phyloP scores from a whole-genome alignment of 2,329 filamentous ascomycete species.

The Alternaria sp. region DNA sequence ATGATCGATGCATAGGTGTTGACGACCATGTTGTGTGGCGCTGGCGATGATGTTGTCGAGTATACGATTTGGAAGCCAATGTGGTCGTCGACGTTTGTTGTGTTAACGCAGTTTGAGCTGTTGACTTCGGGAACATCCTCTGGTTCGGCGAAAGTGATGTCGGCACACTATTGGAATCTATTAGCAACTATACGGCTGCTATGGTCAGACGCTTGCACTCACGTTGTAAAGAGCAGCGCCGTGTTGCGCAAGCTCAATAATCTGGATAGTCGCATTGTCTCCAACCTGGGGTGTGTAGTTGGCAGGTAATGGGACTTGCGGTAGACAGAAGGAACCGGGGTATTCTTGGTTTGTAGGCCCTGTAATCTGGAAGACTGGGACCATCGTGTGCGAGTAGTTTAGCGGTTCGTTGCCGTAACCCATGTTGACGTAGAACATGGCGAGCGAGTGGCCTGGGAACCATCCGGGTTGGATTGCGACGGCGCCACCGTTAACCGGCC shows the following conservation, averaged over 20 bases:
- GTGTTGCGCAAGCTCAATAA: constrained; percentile 83
- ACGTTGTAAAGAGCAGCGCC: constrained; percentile 84
- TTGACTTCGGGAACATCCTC: constrained; percentile 78
- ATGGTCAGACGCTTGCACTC: constrained; percentile 41
- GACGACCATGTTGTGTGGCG: constrained; percentile 29
- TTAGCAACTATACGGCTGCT: constrained; percentile 5
- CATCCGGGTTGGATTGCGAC: constrained; percentile 91
- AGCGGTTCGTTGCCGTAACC: constrained; percentile 80
- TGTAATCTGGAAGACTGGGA: constrained; percentile 79
- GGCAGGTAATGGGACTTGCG: constrained; percentile 82
- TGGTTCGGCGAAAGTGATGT: constrained; percentile 88
- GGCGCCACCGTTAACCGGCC: constrained; percentile 88
- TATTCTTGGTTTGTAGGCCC: constrained; percentile 86
- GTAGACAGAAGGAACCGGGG: constrained; percentile 85
- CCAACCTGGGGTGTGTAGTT: constrained; percentile 75
- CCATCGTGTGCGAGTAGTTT: constrained; percentile 88
- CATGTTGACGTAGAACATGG: constrained; percentile 88
- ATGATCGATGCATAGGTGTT: constrained; percentile 37
- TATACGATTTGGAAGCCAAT: constrained; percentile 81
- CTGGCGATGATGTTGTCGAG: constrained; percentile 55
- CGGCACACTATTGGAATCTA: constrained; percentile 73
- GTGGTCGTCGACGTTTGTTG: constrained; percentile 53
- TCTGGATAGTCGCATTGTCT: constrained; percentile 89
- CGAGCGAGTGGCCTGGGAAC: constrained; percentile 87
- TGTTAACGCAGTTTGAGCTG: constrained; percentile 87